These are phyloP conservation scores for Lachnellula arida DNA, from an alignment of 2,329 filamentous ascomycete species.

Conservation along the genomic window DNA sequence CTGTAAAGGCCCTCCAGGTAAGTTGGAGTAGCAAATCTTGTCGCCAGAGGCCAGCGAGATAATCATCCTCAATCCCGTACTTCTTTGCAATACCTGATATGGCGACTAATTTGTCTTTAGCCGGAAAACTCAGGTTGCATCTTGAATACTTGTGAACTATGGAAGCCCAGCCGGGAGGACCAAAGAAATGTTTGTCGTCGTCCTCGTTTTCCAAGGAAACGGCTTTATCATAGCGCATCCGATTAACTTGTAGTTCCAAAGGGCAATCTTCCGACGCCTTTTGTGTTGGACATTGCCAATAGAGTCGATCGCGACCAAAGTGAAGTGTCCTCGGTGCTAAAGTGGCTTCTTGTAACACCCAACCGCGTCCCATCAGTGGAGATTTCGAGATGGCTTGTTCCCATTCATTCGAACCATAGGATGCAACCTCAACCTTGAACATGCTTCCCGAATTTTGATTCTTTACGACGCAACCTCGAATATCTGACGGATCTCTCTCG, in stretches of 20 bases:
- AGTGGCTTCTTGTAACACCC: constrained; percentile 13
- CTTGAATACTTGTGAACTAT: constrained; percentile 13
- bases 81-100: constrained; percentile 9
- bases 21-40: constrained; percentile 4
- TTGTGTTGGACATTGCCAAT: constrained; percentile 12
- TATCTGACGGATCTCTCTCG: constrained; percentile 3
- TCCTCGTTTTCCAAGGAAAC: background rate
- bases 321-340: constrained; percentile 11
- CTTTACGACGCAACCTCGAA: constrained; percentile 3
- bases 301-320: constrained; percentile 5
- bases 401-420: constrained; percentile 6
- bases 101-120: constrained; percentile 11
- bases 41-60: constrained; percentile 15
- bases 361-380: constrained; percentile 8
- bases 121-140: constrained; percentile 10
- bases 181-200: background rate
- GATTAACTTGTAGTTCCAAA: background rate
- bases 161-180: constrained; percentile 9
- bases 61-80: constrained; percentile 5
- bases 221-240: background rate
- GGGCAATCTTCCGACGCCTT: constrained; percentile 6
- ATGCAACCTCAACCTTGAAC: background rate
- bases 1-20: background rate
- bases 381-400: background rate
- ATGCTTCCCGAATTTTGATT: background rate